Percentiles rank a stretch among this genome's conserved stretches.
Conservation (phyloP, 495 filamentous ascomycete species). For the Clohesyomyces aquaticus region DNA sequence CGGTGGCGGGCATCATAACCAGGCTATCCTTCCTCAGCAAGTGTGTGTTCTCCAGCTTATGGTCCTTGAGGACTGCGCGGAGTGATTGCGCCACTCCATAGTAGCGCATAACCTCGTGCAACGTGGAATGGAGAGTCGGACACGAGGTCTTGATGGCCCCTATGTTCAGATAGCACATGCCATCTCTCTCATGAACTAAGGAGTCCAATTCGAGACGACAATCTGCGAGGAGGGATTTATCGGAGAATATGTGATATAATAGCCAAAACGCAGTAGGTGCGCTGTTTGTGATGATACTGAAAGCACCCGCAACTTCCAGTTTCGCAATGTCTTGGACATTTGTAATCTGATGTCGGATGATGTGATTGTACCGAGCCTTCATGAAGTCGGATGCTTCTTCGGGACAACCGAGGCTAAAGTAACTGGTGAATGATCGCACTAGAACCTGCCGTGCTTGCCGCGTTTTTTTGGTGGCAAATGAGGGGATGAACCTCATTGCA, state of each 20-base stretch:
- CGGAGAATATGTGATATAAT: conserved; percentile 18
- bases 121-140: conserved; percentile 15
- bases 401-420: conserved; percentile 5
- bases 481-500: conserved; percentile 6
- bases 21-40: conserved; percentile 17
- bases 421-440: conserved; percentile 6
- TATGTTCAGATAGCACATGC: conserved; percentile 2
- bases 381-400: conserved; percentile 8
- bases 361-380: conserved; percentile 6
- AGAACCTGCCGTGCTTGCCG: conserved; percentile 1
- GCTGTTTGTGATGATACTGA: conserved; percentile 16
- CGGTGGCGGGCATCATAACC: conserved; percentile 10
- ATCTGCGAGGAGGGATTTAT: conserved; percentile 2
- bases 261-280: conserved; percentile 21
- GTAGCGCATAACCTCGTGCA: conserved; percentile 14
- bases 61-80: conserved; percentile 12
- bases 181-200: conserved; percentile 7
- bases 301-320: conserved; percentile 46
- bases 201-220: conserved; percentile 3
- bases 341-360: conserved; percentile 20
- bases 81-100: conserved; percentile 1
- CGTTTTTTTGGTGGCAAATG: conserved; percentile 2
- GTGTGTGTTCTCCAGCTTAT: conserved; percentile 6
- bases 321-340: conserved; percentile 50
- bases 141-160: conserved; percentile 5